Evolutionary conservation across 768 basidiomycete species (phyloP).

Genomic region (Vishniacozyma victoriae): DNA sequence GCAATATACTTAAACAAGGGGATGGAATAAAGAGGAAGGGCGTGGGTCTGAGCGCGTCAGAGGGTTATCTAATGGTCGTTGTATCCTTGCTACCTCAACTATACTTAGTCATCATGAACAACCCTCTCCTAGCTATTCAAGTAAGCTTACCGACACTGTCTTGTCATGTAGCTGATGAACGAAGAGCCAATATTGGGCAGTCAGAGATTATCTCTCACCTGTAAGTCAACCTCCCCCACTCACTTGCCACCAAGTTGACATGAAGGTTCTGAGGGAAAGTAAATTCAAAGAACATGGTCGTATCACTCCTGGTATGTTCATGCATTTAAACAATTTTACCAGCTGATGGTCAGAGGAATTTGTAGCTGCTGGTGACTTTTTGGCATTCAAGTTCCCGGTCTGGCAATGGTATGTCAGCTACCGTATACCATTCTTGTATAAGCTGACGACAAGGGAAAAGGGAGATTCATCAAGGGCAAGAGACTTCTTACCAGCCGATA

Average conservation of each 20-base stretch:
- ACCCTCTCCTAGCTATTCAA: constrained; percentile 46
- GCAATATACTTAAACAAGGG: no score
- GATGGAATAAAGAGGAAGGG: no score
- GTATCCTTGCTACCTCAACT: no score
- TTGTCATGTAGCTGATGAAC: background rate
- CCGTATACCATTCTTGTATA: background rate
- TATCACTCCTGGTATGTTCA: constrained; percentile 72
- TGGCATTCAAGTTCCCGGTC: constrained; percentile 95
- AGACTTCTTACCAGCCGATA: constrained; percentile 89
- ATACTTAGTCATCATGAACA: constrained; percentile 41
- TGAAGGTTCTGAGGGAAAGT: constrained; percentile 87
- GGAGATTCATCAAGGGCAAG: constrained; percentile 78
- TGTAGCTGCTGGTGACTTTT: constrained; percentile 93
- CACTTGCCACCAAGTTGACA: background rate
- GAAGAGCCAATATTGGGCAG: constrained; percentile 89
- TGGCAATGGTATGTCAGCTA: constrained; percentile 74
- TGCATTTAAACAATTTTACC: background rate
- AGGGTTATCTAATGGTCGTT: no score
- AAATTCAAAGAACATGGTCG: constrained; percentile 99
- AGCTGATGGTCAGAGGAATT: constrained; percentile 72
- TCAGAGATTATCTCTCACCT: constrained; percentile 79
- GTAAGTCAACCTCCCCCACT: constrained; percentile 13
- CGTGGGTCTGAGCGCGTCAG: no score
- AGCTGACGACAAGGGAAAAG: constrained; percentile 64
- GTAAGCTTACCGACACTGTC: constrained; percentile 16